Percentiles rank a stretch among this genome's conserved stretches.
Conservation (phyloP, 192 early-diverging fungal species). For the Diversispora eburnea region DNA sequence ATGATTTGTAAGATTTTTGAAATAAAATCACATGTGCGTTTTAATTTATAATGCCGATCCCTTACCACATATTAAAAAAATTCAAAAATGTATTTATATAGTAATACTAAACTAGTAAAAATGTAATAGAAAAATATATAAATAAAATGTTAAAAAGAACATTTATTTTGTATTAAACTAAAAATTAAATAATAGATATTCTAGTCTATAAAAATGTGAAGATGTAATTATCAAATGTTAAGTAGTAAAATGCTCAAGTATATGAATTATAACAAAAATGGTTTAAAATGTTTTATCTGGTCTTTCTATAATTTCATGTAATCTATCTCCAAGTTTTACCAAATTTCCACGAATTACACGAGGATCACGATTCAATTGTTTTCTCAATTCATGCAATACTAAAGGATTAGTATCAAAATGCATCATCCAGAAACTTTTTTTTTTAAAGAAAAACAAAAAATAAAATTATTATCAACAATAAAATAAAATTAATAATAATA, state of each 20-base stretch:
- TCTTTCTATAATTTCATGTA: slow-evolving; percentile 53
- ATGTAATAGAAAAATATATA: too few relatives aligned
- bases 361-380: slow-evolving; percentile 62
- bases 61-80: too few relatives aligned
- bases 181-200: too few relatives aligned
- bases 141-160: too few relatives aligned
- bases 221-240: too few relatives aligned
- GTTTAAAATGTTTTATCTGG: slow-evolving; percentile 44
- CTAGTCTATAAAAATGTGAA: too few relatives aligned
- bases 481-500: too few relatives aligned
- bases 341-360: slow-evolving; percentile 73
- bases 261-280: background rate
- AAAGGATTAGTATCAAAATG: slow-evolving; percentile 73
- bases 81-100: too few relatives aligned
- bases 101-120: too few relatives aligned
- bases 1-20: background rate
- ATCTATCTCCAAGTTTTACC: slow-evolving; percentile 63
- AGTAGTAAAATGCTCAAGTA: too few relatives aligned
- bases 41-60: too few relatives aligned
- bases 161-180: too few relatives aligned
- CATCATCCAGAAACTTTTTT: slow-evolving; percentile 67
- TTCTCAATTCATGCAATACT: slow-evolving; percentile 56
- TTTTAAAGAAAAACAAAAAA: background rate
- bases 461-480: background rate
- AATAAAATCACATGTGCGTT: background rate